Base-by-base conservation (phyloP, 2,329 filamentous ascomycete genomes). In the Calonectria honghensis region DNA sequence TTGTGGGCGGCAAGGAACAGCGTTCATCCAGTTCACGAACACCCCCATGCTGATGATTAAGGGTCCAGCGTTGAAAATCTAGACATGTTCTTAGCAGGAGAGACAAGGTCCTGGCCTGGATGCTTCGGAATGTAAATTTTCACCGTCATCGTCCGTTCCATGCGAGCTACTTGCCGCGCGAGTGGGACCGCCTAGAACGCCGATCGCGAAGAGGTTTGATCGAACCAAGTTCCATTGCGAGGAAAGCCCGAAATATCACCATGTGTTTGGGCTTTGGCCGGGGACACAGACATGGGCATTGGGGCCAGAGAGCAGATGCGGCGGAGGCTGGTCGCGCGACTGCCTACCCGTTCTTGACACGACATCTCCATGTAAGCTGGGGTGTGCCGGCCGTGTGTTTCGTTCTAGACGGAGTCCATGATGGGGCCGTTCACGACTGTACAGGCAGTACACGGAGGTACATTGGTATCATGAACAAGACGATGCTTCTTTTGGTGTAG, bases 281-380 rank as follows among this genome's bases (percentile, higher is more conserved):
- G 16, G 37, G 29, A 57, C 35, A 27, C 37, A 57, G 45, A 65
- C 59, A 65, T 65, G 68, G 59, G 24, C 48, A 66, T 57, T 27
- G 57, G 31, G 41, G 52, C 31, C 41, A 63, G 35, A 61, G 45
- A 48, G 64, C 4, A 7, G 31, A 32, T 32, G 16, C 27, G 10
- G 20, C 16, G 57, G 66, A 69, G 57, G 57, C 39, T 69, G 37
- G 66, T 65, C 71, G 61, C 71, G n/a, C 65, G 57, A 73, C 50
- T 39, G 50, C 50, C 29, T 18, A 59, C 63, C 52, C 37, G 20
- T 65, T 68, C 24, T 39, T 37, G 39, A 45, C n/a, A 45, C 16
- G 18, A 51, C 41, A 24, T 20, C 27, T 20, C 41, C 10, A 61
- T 67, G 32, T 4, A 20, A 54, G n/a, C 72, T 51, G 31, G 67